These are phyloP conservation scores for Myxozyma kluyveri DNA, from an alignment of 805 yeast species.

Conservation along the genomic window DNA sequence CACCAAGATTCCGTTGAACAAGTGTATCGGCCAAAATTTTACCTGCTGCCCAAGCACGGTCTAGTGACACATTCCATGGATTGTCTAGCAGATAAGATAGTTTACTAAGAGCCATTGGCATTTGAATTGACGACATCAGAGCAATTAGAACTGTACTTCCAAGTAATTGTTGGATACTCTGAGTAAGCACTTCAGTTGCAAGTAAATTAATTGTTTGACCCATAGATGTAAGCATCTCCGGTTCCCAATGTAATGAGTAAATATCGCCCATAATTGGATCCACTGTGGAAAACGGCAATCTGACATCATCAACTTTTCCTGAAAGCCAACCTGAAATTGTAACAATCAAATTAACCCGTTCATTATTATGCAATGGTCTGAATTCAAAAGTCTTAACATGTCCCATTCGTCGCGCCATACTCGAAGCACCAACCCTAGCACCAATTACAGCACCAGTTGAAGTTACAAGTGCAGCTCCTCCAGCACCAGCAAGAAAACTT, in stretches of 20 bases:
- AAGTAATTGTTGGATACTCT: conserved; percentile 89
- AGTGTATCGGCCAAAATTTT: conserved; percentile 85
- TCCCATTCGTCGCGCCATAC: conserved; percentile 84
- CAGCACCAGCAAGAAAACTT: conserved; percentile 91
- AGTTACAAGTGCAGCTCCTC: conserved; percentile 92
- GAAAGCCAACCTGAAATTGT: conserved; percentile 98
- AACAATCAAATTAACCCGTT: conserved; percentile 77
- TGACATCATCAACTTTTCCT: conserved; percentile 89
- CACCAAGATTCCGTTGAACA: conserved; percentile 82
- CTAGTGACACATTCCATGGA: conserved; percentile 97
- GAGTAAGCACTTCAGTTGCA: conserved; percentile 89
- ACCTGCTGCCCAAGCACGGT: conserved; percentile 97
- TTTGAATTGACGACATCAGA: conserved; percentile 86
- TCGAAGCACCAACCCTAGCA: conserved; percentile 78
- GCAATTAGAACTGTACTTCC: conserved; percentile 89
- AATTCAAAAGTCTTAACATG: conserved; percentile 92
- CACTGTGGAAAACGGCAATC: conserved; percentile 92
- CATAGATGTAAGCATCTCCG: conserved; percentile 91
- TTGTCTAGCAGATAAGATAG: conserved; percentile 86
- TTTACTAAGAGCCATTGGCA: conserved; percentile 88
- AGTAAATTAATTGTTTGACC: conserved; percentile 94
- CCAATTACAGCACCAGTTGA: conserved; percentile 90
- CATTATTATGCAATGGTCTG: conserved; percentile 86
- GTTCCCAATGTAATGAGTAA: conserved; percentile 93
- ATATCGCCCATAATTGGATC: conserved; percentile 98